Base-by-base conservation (phyloP, 345 rosid species). In the Populus deltoides region DNA sequence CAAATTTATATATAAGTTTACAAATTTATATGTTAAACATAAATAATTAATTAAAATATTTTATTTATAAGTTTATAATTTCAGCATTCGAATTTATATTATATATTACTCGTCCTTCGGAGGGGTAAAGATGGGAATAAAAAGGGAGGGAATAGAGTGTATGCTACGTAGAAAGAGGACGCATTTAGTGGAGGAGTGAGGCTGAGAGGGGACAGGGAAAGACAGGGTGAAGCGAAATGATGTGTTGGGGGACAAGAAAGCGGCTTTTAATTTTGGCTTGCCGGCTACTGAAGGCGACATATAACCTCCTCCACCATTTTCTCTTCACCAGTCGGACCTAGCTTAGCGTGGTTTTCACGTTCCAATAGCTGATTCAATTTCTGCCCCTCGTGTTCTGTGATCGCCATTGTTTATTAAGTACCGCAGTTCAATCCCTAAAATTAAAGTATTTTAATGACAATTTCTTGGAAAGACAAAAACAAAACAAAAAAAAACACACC, bases 171-270 rank as follows among this genome's bases (percentile, higher is more conserved):
- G 82, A 39, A 72, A 29, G 17, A 25, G 68, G 12, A 24, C 20
- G 68, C 63, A 74, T 76, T 24, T 33, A 76, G 45, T 43, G 62
- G 66, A 1, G 41, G 36, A 33, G 63, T 8, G 75, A 55, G 70
- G 36, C 35, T 25, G 77, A 43, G 57, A 70, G 85, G 86, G 75
- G 86, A 85, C 90, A 87, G 76, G 59, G 83, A 71, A 77, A 86
- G 83, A 82, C 88, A 84, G 80, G 61, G 33, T 53, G 78, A 84
- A 78, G 83, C 57, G 83, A 81, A 71, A 78, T 83, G 84, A 88
- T 81, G 84, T 75, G 69, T 27, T 70, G 83, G 86, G 87, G 81
- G 89, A 86, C 90, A 86, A 70, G 85, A 86, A 84, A 86, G 90
- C 84, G 83, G 83, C 86, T 88, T 86, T 88, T 84, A 71, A 17